A percentile compares a stretch with the other conserved stretches of the same genome.
These are phyloP conservation scores for Leishmania arabica DNA, from an alignment of 208 protist species.

Conservation along the genomic window DNA sequence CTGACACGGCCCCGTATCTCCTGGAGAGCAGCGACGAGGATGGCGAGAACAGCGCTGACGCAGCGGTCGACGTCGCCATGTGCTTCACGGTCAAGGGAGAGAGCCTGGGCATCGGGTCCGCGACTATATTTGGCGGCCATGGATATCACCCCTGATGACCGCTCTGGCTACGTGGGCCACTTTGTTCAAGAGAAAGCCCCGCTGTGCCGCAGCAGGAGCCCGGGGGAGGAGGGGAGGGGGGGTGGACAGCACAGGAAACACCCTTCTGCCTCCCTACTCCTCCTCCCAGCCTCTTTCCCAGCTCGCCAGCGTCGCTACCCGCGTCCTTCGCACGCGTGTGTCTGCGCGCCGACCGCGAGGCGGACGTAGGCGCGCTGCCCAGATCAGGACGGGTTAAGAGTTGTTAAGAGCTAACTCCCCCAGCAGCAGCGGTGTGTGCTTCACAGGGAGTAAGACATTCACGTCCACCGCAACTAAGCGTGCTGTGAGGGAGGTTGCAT, in stretches of 20 bases:
- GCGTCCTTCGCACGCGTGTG: not conserved
- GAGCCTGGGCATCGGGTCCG: constrained; percentile 68
- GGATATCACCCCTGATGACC: constrained; percentile 54
- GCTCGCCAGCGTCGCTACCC: not conserved
- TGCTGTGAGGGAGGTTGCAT: not conserved
- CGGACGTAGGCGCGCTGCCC: not conserved
- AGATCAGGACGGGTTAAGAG: not conserved
- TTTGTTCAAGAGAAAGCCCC: not conserved
- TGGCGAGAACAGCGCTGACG: constrained; percentile 1
- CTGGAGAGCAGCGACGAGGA: constrained; percentile 23
- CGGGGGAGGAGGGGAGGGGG: not conserved
- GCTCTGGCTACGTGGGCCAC: not conserved
- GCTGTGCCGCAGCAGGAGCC: not conserved
- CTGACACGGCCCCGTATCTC: constrained; percentile 30
- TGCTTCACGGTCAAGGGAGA: constrained; percentile 67
- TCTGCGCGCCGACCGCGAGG: too few relatives aligned
- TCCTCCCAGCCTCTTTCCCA: not conserved
- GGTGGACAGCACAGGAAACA: not conserved
- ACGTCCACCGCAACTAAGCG: not conserved
- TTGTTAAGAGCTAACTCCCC: not conserved
- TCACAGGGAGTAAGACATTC: not conserved
- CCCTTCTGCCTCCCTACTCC: not conserved
- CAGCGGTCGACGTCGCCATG: constrained; percentile 74
- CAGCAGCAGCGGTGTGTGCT: not conserved
- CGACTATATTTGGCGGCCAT: constrained; percentile 70